Evolutionary conservation across 495 filamentous ascomycete genomes (phyloP), one percentile per base, ranked within the genome.

Genomic region (Hypoxylon lienhwacheense): DNA sequence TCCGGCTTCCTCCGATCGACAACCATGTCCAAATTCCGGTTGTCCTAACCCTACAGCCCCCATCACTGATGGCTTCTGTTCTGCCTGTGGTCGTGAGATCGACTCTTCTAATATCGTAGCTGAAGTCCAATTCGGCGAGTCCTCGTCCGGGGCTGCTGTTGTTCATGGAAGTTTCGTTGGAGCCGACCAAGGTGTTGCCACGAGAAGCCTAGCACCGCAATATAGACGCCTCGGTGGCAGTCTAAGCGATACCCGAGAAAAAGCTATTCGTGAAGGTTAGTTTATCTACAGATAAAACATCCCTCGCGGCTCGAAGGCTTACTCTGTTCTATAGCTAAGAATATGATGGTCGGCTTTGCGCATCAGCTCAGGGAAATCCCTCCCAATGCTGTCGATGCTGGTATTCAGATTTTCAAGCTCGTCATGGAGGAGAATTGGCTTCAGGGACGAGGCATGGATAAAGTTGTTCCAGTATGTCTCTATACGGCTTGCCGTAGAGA

Each of bases 41-140:
- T 67, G 65, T 53, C 55, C 65, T 7, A 67, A 67, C 21, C 65
- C 65, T 7, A 52, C 46, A 10, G 65, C 65, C 16, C 65, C 65
- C 26, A 66, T 82, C 47, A 61, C 69, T 1, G 75, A 80, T 44
- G 79, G 79, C 31, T 84, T 88, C 36, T 98, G 93, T 74, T 77
- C 80, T 22, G 85, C 78, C 28, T 98, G 93, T 73, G 91, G 91
- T 77, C 83, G 81, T 19, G 82, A 92, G 47, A 79, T 91, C 55
- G 82, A 86, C 52, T 85, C 91, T 59, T 81, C 83, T 53, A 88
- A 95, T 57, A 95, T 97, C 47, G 90, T 97, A 44, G 81, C 89
- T 15, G 93, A 98, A 64, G 80, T 97, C 42, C 84, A 83, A 4
- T 98, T 97, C 62, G 90, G 90, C 40, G 90, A 97, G 70, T 84